Evolutionary conservation across 2,329 filamentous ascomycete genomes (phyloP).

Genomic region (Cytospora schulzeri): DNA sequence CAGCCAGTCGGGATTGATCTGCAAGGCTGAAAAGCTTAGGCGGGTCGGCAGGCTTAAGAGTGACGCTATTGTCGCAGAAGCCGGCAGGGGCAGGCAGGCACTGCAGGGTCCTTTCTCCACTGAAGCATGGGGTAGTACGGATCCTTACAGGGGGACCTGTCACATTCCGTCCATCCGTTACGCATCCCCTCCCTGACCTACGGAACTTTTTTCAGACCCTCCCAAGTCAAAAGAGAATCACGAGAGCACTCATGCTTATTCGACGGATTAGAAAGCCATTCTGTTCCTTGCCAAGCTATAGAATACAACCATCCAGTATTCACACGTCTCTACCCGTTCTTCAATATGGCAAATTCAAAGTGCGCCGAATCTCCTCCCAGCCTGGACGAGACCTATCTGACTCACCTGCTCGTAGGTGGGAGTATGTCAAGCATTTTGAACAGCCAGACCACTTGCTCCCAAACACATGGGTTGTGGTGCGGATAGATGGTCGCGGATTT

Average conservation of each 20-base stretch:
- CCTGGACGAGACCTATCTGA: slow-evolving; percentile 31
- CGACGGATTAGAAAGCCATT: not conserved
- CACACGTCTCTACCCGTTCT: not conserved
- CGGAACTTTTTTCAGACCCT: not conserved
- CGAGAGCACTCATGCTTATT: slow-evolving; percentile 4
- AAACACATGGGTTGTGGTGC: slow-evolving; percentile 94
- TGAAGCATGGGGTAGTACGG: slow-evolving; percentile 8
- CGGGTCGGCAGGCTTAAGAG: not conserved
- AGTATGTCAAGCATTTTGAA: slow-evolving; percentile 92
- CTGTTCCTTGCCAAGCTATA: not conserved
- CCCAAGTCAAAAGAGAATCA: not conserved
- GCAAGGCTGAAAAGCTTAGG: slow-evolving; percentile 25
- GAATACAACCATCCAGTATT: not conserved
- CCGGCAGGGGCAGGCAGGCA: slow-evolving; percentile 13
- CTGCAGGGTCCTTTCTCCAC: slow-evolving; percentile 9
- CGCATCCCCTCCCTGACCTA: not conserved
- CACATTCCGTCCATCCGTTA: slow-evolving; percentile 4
- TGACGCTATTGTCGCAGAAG: slow-evolving; percentile 15
- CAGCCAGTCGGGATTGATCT: slow-evolving; percentile 8
- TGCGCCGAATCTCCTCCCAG: slow-evolving; percentile 20
- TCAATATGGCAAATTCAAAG: slow-evolving; percentile 35
- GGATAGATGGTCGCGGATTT: slow-evolving; percentile 92
- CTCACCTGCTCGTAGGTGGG: slow-evolving; percentile 62
- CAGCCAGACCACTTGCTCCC: slow-evolving; percentile 76
- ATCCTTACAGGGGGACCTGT: slow-evolving; percentile 11